phyloP scores from a whole-genome alignment of 768 basidiomycete species.

The Obba rivulosa region DNA sequence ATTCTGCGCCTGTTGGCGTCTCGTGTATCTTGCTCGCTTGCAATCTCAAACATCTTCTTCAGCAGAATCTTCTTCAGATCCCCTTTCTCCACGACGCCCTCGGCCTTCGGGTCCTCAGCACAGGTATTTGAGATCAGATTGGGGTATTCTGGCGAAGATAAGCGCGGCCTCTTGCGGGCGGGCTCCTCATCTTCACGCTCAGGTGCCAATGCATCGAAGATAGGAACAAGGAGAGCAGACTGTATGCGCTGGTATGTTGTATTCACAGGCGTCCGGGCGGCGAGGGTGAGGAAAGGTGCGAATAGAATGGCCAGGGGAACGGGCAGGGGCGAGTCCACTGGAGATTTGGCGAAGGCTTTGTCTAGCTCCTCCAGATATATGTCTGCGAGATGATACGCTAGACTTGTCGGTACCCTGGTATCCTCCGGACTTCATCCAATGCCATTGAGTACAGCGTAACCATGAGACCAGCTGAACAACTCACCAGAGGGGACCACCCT shows the following conservation, averaged over 20 bases:
- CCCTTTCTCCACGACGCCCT: conserved; percentile 29
- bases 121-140: conserved; percentile 53
- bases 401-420: conserved; percentile 65
- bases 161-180: conserved; percentile 41
- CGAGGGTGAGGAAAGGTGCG: conserved; percentile 66
- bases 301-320: conserved; percentile 53
- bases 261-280: conserved; percentile 59
- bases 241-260: conserved; percentile 73
- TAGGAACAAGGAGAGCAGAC: conserved; percentile 60
- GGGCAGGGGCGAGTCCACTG: conserved; percentile 26
- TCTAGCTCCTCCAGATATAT: conserved; percentile 89
- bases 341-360: conserved; percentile 41
- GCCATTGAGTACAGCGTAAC: conserved; percentile 7
- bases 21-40: conserved; percentile 67
- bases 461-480: conserved; percentile 12
- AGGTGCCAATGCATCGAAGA: conserved; percentile 49
- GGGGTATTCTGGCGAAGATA: conserved; percentile 35
- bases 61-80: conserved; percentile 53
- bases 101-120: conserved; percentile 33
- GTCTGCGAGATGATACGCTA: conserved; percentile 84
- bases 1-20: conserved; percentile 79
- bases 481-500: conserved; percentile 85
- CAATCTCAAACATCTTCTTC: conserved; percentile 62
- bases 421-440: conserved; percentile 54
- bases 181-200: conserved; percentile 34